Conservation (phyloP, 441 rosid genomes). For the Dalechampia spathulata region DNA sequence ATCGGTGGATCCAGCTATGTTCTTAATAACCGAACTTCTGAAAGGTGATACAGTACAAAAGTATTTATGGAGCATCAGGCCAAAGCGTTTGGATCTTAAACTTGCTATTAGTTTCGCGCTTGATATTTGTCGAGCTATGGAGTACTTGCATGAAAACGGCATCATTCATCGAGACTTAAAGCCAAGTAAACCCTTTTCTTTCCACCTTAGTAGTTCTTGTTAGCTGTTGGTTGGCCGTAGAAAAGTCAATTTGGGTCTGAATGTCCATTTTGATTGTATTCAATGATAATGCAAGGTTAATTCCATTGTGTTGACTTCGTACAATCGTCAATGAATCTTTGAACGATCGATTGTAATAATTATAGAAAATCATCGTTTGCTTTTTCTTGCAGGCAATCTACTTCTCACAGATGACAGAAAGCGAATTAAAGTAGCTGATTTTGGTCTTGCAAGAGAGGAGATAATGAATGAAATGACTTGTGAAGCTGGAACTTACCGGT, state of each 20-base stretch:
- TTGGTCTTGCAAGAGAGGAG: constrained; percentile 57
- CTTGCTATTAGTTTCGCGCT: constrained; percentile 41
- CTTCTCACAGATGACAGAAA: constrained; percentile 40
- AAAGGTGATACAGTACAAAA: constrained; percentile 42
- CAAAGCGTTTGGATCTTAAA: constrained; percentile 29
- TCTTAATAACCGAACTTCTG: constrained; percentile 53
- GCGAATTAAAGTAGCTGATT: constrained; percentile 46
- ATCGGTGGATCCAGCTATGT: constrained; percentile 43
- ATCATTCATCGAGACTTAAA: constrained; percentile 73
- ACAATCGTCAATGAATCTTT: background rate
- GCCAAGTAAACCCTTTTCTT: constrained; percentile 39
- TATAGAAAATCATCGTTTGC: too few relatives aligned
- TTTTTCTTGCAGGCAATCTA: constrained; percentile 37
- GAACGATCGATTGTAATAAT: too few relatives aligned
- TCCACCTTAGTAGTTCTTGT: background rate
- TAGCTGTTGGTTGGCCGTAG: background rate
- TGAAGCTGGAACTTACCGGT: constrained; percentile 66
- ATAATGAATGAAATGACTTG: constrained; percentile 36
- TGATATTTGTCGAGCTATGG: constrained; percentile 62
- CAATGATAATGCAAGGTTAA: background rate
- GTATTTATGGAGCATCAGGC: constrained; percentile 39
- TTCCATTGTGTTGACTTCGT: background rate
- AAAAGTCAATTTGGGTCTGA: background rate
- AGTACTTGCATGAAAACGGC: constrained; percentile 52
- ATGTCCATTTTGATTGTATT: background rate